A percentile compares a stretch with the other conserved stretches of the same genome.
Evolutionary conservation across 1,139 yeast species (phyloP).

Genomic region (Eremothecium coryli): DNA sequence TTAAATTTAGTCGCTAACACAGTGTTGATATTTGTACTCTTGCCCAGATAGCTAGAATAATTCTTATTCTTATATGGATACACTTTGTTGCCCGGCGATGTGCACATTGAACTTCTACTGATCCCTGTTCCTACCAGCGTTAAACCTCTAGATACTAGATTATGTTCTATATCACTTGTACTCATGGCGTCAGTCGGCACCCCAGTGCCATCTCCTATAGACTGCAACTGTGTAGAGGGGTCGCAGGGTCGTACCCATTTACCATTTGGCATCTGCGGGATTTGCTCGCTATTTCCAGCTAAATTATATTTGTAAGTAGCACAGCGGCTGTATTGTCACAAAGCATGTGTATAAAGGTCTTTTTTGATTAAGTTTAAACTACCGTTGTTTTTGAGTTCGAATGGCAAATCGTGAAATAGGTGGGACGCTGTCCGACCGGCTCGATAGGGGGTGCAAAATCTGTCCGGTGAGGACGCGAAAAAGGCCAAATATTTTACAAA

Average conservation of each 20-base stretch:
- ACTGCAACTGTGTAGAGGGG: neutral
- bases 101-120: neutral
- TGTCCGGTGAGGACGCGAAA: too few relatives aligned
- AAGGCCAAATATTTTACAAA: too few relatives aligned
- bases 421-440: too few relatives aligned
- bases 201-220: neutral
- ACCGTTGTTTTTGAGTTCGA: too few relatives aligned
- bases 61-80: neutral
- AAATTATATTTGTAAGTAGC: neutral
- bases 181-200: neutral
- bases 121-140: neutral
- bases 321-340: neutral
- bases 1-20: constrained; percentile 1
- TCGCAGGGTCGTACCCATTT: neutral
- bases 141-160: neutral
- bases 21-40: neutral
- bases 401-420: too few relatives aligned
- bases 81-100: neutral
- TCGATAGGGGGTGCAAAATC: too few relatives aligned
- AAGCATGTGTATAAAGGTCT: too few relatives aligned
- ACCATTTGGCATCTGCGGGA: neutral
- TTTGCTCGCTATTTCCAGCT: neutral
- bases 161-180: neutral
- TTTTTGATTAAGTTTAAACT: too few relatives aligned
- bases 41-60: neutral